phyloP scores from a whole-genome alignment of 345 rosid species.

The Turnera subulata region DNA sequence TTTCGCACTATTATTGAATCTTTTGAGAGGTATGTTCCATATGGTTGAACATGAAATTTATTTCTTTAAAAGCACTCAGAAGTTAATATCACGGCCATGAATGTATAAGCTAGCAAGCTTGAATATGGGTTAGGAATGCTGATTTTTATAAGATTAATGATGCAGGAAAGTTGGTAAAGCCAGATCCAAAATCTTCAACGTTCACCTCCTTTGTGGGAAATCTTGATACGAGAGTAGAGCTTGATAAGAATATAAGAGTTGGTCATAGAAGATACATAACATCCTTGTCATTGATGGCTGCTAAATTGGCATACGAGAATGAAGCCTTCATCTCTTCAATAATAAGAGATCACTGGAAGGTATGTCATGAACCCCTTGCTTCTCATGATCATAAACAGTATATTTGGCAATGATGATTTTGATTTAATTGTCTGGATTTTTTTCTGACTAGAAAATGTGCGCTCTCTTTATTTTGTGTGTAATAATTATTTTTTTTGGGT shows the following conservation, averaged over 20 bases:
- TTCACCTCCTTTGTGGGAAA: constrained; percentile 11
- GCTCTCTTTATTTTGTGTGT: background rate
- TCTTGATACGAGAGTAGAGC: constrained; percentile 16
- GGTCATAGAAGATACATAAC: constrained; percentile 9
- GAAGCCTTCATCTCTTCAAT: constrained; percentile 11
- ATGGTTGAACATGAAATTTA: no score
- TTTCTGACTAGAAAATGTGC: no score
- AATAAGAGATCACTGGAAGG: constrained; percentile 15
- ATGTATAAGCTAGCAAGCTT: no score
- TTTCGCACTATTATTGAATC: constrained; percentile 1
- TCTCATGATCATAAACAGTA: no score
- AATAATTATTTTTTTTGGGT: background rate
- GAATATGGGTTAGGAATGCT: background rate
- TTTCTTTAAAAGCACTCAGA: no score
- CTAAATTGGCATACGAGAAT: constrained; percentile 24
- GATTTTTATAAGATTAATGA: background rate
- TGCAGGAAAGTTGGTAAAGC: constrained; percentile 14
- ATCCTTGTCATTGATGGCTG: constrained; percentile 21
- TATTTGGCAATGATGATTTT: no score
- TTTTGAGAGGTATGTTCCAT: constrained; percentile 7
- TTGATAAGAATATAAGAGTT: background rate
- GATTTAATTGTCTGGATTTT: no score
- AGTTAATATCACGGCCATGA: no score
- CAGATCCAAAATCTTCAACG: constrained; percentile 8
- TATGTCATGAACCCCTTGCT: no score